Conservation (phyloP, 2,329 filamentous ascomycete genomes). For the Cladophialophora exuberans region DNA sequence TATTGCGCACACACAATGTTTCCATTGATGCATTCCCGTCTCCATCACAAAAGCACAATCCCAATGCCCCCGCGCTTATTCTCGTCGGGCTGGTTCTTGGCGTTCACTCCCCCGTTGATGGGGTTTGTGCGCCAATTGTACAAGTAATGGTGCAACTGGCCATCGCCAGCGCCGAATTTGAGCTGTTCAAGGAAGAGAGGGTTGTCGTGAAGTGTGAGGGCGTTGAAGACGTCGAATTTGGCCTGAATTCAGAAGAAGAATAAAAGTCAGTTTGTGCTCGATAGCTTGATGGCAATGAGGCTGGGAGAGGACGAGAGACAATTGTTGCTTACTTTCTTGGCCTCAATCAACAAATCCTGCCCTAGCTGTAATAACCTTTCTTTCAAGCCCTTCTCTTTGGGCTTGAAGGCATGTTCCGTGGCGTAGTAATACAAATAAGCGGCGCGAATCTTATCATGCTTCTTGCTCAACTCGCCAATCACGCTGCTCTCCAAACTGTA, state of each 20-base stretch:
- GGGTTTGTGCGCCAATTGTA: conserved; percentile 93
- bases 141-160: conserved; percentile 93
- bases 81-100: conserved; percentile 75
- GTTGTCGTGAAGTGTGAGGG: conserved; percentile 91
- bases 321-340: conserved; percentile 65
- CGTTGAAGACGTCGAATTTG: conserved; percentile 96
- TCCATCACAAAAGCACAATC: conserved; percentile 73
- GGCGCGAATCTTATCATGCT: conserved; percentile 74
- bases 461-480: conserved; percentile 61
- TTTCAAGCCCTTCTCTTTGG: conserved; percentile 65
- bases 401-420: conserved; percentile 72
- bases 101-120: conserved; percentile 84
- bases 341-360: conserved; percentile 82
- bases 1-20: too few species aligned
- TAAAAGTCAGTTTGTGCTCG: conserved; percentile 36
- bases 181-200: conserved; percentile 89
- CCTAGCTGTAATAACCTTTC: conserved; percentile 78
- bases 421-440: conserved; percentile 99
- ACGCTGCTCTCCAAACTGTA: conserved; percentile 93
- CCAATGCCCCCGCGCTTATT: conserved; percentile 83
- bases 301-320: too few species aligned
- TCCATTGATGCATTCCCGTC: too few species aligned
- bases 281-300: conserved; percentile 84
- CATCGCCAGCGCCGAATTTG: conserved; percentile 93
- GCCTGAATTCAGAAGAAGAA: conserved; percentile 46